Evolutionary conservation across 352 stramenopile species (phyloP), one percentile per base, ranked within the genome.

Genomic region (Phytophthora sp.): DNA sequence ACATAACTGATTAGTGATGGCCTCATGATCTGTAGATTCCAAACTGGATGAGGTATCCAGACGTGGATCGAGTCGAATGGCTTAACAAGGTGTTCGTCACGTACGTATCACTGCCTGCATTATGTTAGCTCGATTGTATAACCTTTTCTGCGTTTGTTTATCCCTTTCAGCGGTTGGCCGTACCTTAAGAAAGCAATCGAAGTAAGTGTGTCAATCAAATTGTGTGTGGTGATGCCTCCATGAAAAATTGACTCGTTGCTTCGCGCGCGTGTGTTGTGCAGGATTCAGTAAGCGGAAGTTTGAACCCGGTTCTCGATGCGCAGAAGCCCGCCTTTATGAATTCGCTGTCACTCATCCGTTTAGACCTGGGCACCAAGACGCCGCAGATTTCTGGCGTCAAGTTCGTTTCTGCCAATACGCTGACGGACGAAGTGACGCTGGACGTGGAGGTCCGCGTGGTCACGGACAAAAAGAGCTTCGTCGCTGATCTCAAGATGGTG

Each of bases 161-260:
- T n/a, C n/a, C n/a, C n/a, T 20, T 12, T 45, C 45, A 93, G 84
- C 26, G 75, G 76, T 2, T 93, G 84, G 84, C 84, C 84, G 8
- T 89, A 82, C 51, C 62, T 91, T 37, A 93, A 93, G 57, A 76
- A 87, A 48, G 82, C 84, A 13, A 90, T 93, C 42, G 75, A 81
- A 26, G 84, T 90, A 50, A 34, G 28, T 38, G 15, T 13, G 39
- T 27, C 18, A 43, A 17, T 23, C 17, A 38, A n/a, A 4, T n/a
- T 9, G 4, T 39, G 5, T 12, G 17, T 17, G 26, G 26, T 23
- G 12, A 1, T 34, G 26, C 6, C 4, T n/a, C 28, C 7, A n/a
- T 11, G 17, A 0, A 18, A 26, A 7, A 26, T 20, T 61, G 18
- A 59, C 11, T 41, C n/a, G n/a, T 15, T 17, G 32, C 13, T 18